These are phyloP conservation scores for Geotrichum phurueaensis DNA, from an alignment of 1,139 yeast genomes.

Conservation along the genomic window DNA sequence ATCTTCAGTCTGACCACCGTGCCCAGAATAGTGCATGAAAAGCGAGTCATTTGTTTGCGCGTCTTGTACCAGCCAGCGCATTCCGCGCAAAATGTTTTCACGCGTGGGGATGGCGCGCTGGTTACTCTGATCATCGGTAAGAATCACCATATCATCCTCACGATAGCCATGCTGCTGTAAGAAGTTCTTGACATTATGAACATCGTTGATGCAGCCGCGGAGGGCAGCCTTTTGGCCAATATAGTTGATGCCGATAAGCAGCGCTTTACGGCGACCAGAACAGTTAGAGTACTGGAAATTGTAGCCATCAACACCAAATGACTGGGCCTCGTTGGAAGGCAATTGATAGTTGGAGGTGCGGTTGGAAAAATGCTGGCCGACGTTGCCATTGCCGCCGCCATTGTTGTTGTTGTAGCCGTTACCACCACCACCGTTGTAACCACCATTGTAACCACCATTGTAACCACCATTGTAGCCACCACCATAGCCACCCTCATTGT, in stretches of 20 bases:
- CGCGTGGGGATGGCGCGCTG: constrained; percentile 59
- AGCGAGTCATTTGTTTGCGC: constrained; percentile 66
- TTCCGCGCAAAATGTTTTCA: constrained; percentile 74
- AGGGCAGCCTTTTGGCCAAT: constrained; percentile 64
- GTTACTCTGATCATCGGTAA: constrained; percentile 82
- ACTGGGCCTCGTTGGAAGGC: constrained; percentile 37
- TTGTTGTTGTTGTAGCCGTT: constrained; percentile 6
- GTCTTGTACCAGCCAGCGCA: constrained; percentile 82
- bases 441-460: background rate
- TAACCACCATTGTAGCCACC: background rate
- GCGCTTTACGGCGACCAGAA: constrained; percentile 74
- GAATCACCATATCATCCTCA: constrained; percentile 73
- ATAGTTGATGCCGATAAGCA: constrained; percentile 82
- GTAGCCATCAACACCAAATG: constrained; percentile 34
- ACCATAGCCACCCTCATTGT: background rate
- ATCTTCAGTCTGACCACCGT: constrained; percentile 82
- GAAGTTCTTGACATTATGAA: constrained; percentile 35
- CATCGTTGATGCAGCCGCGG: constrained; percentile 75
- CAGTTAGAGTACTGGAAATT: constrained; percentile 69
- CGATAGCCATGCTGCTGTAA: constrained; percentile 56
- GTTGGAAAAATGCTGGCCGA: constrained; percentile 27
- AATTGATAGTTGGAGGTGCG: constrained; percentile 25
- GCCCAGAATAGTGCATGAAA: constrained; percentile 86
- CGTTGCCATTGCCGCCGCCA: constrained; percentile 22
- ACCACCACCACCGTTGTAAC: constrained; percentile 1